Percentiles rank a stretch among this genome's conserved stretches.
phyloP scores from a whole-genome alignment of 164 flowering plant species.

The Sextonia rubra region DNA sequence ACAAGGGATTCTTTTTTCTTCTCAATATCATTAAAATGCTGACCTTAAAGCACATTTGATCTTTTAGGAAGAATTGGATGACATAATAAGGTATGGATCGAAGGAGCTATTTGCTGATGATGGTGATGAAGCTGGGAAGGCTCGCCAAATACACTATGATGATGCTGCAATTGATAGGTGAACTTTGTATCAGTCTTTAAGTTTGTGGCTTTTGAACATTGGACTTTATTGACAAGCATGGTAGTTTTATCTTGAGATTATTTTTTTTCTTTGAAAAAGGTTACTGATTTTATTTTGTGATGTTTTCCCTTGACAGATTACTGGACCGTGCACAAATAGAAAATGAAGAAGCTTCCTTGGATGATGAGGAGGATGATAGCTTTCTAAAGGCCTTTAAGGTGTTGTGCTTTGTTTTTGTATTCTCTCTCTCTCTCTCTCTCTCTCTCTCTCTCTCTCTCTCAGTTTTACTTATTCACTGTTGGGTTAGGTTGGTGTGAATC shows the following conservation, averaged over 20 bases:
- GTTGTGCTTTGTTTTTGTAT: neutral
- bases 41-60: conserved; percentile 4
- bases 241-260: neutral
- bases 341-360: conserved; percentile 66
- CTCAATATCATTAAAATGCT: neutral
- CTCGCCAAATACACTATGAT: conserved; percentile 96
- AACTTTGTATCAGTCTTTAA: neutral
- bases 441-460: neutral
- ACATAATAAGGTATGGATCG: conserved; percentile 95
- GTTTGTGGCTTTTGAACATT: neutral
- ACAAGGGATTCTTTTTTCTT: too few relatives aligned
- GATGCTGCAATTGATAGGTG: conserved; percentile 95
- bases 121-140: conserved; percentile 82
- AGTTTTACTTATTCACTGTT: neutral
- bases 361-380: conserved; percentile 86
- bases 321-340: conserved; percentile 85
- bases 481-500: neutral
- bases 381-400: conserved; percentile 98
- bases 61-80: conserved; percentile 91
- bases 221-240: neutral
- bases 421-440: too few relatives aligned
- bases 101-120: conserved; percentile 95
- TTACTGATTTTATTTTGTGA: neutral
- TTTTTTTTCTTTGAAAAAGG: neutral
- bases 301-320: conserved; percentile 40